Evolutionary conservation across 148 eudicot genomes (phyloP).

Genomic region (Tetragonia tetragonoides): DNA sequence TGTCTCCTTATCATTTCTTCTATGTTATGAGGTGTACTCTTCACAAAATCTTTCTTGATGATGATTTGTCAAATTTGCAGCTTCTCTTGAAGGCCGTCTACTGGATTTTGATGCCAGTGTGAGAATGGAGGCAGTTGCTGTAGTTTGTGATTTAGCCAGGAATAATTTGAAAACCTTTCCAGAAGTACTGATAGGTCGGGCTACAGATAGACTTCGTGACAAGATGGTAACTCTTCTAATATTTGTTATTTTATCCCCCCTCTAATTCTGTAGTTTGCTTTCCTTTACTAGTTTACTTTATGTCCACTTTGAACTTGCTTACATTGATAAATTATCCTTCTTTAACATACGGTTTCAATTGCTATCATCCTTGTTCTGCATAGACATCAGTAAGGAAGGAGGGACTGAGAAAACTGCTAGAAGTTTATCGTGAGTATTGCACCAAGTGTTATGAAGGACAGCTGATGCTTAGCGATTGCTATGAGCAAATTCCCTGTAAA

Average conservation of each 20-base stretch:
- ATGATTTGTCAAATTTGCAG: slow-evolving; percentile 35
- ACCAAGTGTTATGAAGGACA: slow-evolving; percentile 52
- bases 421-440: slow-evolving; percentile 83
- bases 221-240: slow-evolving; percentile 55
- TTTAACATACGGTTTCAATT: slow-evolving; percentile 9
- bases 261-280: background rate
- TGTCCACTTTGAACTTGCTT: slow-evolving; percentile 10
- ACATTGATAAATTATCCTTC: background rate
- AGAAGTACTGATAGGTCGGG: slow-evolving; percentile 46
- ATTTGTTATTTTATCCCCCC: background rate
- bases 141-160: slow-evolving; percentile 73
- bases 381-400: slow-evolving; percentile 80
- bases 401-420: slow-evolving; percentile 70
- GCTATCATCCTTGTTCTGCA: slow-evolving; percentile 19
- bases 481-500: slow-evolving; percentile 84
- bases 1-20: background rate
- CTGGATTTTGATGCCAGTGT: slow-evolving; percentile 84
- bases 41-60: background rate
- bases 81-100: slow-evolving; percentile 69
- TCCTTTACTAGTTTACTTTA: background rate
- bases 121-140: slow-evolving; percentile 70
- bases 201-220: slow-evolving; percentile 81
- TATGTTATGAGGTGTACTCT: background rate
- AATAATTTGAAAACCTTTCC: slow-evolving; percentile 47
- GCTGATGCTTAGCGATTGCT: slow-evolving; percentile 39